These are phyloP conservation scores for Nannizziopsis arthrosporioides DNA, from an alignment of 2,329 filamentous ascomycete species.

Conservation along the genomic window DNA sequence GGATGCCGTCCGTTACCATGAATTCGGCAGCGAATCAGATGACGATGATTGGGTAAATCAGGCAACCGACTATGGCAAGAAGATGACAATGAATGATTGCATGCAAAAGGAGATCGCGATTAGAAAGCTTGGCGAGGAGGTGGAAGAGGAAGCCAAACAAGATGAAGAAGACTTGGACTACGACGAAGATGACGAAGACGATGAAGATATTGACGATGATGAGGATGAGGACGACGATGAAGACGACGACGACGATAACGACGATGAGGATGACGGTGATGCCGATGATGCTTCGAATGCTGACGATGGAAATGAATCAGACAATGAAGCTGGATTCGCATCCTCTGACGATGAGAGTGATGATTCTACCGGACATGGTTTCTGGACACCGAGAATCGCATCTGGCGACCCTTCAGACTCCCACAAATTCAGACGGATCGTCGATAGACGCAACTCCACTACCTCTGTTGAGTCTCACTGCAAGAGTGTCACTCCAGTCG, in stretches of 20 bases:
- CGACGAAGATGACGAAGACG: slow-evolving; percentile 41
- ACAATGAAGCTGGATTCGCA: slow-evolving; percentile 62
- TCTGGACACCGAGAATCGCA: slow-evolving; percentile 43
- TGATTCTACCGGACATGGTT: slow-evolving; percentile 51
- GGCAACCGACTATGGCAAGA: slow-evolving; percentile 49
- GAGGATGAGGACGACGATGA: slow-evolving; percentile 42
- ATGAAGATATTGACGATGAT: slow-evolving; percentile 45
- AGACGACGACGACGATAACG: slow-evolving; percentile 56
- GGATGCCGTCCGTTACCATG: slow-evolving; percentile 55
- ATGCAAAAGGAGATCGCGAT: slow-evolving; percentile 82
- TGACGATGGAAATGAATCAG: slow-evolving; percentile 62
- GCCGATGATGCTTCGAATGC: slow-evolving; percentile 38
- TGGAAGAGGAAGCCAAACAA: slow-evolving; percentile 72
- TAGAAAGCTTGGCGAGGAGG: slow-evolving; percentile 73
- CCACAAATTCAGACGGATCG: slow-evolving; percentile 37
- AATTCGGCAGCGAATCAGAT: slow-evolving; percentile 73
- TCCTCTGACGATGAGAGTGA: slow-evolving; percentile 58
- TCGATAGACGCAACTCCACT: slow-evolving; percentile 39
- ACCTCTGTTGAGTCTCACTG: slow-evolving; percentile 43
- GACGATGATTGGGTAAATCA: slow-evolving; percentile 89
- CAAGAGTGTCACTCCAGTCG: slow-evolving; percentile 17
- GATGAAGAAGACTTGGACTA: slow-evolving; percentile 63
- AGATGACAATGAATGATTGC: slow-evolving; percentile 80
- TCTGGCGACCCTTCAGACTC: slow-evolving; percentile 28
- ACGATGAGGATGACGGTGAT: slow-evolving; percentile 43